A percentile compares a stretch with the other conserved stretches of the same genome.
Evolutionary conservation across 768 basidiomycete genomes (phyloP).

Genomic region (Lepiota subincarnata): DNA sequence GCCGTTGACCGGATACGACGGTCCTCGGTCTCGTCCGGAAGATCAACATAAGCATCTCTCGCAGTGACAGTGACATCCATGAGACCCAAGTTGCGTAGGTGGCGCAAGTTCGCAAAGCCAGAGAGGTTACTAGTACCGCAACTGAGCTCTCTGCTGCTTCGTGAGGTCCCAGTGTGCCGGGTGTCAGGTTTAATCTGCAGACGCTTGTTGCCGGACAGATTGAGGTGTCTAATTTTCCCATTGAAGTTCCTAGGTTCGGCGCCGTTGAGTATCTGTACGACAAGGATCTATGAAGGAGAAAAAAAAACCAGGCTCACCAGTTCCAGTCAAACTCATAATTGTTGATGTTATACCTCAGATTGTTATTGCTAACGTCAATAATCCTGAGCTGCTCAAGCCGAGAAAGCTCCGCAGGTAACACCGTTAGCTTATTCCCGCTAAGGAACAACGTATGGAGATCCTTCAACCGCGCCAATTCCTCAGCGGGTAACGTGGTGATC

Average conservation of each 20-base stretch:
- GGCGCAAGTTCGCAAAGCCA: constrained; percentile 82
- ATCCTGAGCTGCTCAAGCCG: constrained; percentile 75
- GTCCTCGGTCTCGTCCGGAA: constrained; percentile 83
- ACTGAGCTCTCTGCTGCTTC: constrained; percentile 34
- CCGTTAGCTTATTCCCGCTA: constrained; percentile 92
- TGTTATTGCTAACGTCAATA: constrained; percentile 91
- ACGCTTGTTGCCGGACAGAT: constrained; percentile 94
- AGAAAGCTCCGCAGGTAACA: constrained; percentile 85
- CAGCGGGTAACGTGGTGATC: constrained; percentile 82
- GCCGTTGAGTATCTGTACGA: neutral
- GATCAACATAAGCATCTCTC: constrained; percentile 45
- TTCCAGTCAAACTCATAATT: constrained; percentile 99
- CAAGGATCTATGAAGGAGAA: neutral
- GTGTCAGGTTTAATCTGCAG: constrained; percentile 73
- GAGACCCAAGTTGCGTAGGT: constrained; percentile 87
- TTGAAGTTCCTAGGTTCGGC: constrained; percentile 83
- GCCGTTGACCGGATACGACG: constrained; percentile 89
- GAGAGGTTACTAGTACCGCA: constrained; percentile 48
- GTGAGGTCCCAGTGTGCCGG: constrained; percentile 32
- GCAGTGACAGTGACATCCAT: constrained; percentile 91
- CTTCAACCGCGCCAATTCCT: constrained; percentile 73
- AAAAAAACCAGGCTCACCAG: constrained; percentile 54
- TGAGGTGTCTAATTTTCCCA: constrained; percentile 87
- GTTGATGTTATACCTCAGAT: constrained; percentile 93
- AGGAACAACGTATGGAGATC: constrained; percentile 74